Conservation (phyloP, 1,284 basidiomycete genomes). For the Ustilago sp. region DNA sequence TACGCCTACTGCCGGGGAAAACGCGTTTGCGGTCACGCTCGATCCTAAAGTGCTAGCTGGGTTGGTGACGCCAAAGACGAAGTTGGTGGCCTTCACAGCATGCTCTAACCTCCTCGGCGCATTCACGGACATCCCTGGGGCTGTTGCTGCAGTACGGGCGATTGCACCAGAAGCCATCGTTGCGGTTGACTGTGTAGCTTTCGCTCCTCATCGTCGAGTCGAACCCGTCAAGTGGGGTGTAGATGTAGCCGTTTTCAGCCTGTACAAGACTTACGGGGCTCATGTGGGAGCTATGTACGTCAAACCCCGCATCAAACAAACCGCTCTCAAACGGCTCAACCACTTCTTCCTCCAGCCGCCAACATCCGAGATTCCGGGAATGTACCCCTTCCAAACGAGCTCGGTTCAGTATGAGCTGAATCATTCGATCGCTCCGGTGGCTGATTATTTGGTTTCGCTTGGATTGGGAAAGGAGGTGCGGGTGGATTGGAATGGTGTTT, state of each 20-base stretch:
- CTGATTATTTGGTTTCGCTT: constrained; percentile 77
- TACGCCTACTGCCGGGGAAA: constrained; percentile 29
- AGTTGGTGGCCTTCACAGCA: constrained; percentile 79
- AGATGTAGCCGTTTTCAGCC: constrained; percentile 79
- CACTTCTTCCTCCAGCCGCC: constrained; percentile 77
- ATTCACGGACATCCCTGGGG: constrained; percentile 73
- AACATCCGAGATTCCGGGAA: constrained; percentile 71
- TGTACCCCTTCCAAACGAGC: constrained; percentile 76
- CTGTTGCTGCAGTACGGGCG: constrained; percentile 69
- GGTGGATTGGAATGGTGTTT: constrained; percentile 32
- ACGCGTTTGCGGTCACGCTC: constrained; percentile 76
- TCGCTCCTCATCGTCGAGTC: constrained; percentile 79
- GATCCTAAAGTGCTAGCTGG: constrained; percentile 75
- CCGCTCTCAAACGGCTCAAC: constrained; percentile 75
- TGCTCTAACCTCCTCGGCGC: constrained; percentile 82
- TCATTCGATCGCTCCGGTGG: constrained; percentile 75
- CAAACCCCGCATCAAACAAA: constrained; percentile 71
- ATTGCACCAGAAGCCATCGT: constrained; percentile 75
- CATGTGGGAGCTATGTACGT: constrained; percentile 79
- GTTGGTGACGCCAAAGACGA: constrained; percentile 77
- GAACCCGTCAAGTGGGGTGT: constrained; percentile 75
- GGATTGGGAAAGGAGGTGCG: constrained; percentile 14
- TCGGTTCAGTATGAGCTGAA: constrained; percentile 77
- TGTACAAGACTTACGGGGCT: constrained; percentile 84
- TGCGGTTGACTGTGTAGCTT: constrained; percentile 81